These are phyloP conservation scores for Trypanosomatidae sp. DNA, from an alignment of 208 protist genomes.

Conservation along the genomic window DNA sequence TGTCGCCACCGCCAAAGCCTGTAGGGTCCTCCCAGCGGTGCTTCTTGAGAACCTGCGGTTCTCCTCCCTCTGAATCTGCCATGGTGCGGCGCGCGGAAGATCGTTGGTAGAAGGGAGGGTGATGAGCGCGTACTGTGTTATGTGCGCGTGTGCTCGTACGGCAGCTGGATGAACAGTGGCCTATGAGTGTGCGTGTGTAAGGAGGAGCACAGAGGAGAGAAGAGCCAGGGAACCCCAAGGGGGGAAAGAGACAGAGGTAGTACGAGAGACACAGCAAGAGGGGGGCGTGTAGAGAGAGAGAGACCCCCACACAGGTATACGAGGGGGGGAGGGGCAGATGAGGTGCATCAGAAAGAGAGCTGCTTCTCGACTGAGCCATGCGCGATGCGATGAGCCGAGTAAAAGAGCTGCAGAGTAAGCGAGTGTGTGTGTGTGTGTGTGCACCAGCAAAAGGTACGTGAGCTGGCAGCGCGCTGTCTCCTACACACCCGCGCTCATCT, in stretches of 20 bases:
- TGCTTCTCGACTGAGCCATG: neutral
- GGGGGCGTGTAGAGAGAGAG: too few species aligned
- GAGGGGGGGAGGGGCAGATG: neutral
- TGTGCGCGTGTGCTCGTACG: neutral
- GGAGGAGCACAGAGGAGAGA: constrained; percentile 1
- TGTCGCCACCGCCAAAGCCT: constrained; percentile 11
- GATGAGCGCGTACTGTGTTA: neutral
- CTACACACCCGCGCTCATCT: neutral
- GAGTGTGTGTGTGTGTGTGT: too few species aligned
- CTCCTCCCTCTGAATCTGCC: constrained; percentile 8
- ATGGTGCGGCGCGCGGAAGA: neutral
- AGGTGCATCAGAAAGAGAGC: neutral
- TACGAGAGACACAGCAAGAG: neutral
- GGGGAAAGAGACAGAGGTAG: neutral
- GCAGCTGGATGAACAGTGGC: neutral
- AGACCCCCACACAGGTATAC: too few species aligned
- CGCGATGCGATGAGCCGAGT: neutral
- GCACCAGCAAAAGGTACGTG: neutral
- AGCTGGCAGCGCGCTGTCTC: neutral
- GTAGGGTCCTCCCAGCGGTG: constrained; percentile 66
- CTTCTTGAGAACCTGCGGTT: constrained; percentile 43
- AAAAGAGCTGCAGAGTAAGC: neutral
- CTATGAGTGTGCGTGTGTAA: neutral
- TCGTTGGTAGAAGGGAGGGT: constrained; percentile 1
- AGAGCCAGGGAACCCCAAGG: too few species aligned